Evolutionary conservation across 371 early-diverging fungal genomes (phyloP), one percentile per base, ranked within the genome.

Genomic region (Saksenaea vasiformis): DNA sequence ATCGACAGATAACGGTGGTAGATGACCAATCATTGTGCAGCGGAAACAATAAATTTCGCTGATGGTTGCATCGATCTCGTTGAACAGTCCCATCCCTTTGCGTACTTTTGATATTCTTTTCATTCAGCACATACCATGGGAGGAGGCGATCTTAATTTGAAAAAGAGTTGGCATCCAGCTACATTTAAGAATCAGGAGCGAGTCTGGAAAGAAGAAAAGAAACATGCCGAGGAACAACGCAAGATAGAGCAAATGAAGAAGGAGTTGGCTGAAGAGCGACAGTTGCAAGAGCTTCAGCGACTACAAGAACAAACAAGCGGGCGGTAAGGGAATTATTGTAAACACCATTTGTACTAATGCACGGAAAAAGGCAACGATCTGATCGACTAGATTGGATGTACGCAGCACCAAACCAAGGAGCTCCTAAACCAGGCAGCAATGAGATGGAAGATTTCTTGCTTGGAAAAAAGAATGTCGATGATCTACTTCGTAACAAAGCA

Each of bases 351-450:
- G 5, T n/a, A 47, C 17, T 37, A 31, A 4, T 35, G 8, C 5
- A 56, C 22, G 26, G 10, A 31, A 15, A 58, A 62, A 92, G 90
- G 60, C 85, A 88, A 66, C 75, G 84, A 28, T 79, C 84, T 22
- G 90, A 95, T 61, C 83, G 91, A 54, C 72, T 98, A 3, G 98
- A 98, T 65, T 97, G 98, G 97, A 97, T 98, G 96, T 98, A 98
- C 68, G 87, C 90, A 28, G 89, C 90, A 10, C 88, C 91, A 1
- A 85, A 85, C 22, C 77, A 67, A 34, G 79, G 83, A 11, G 74
- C 82, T n/a, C 79, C 76, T 3, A 69, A 73, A 11, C 80, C 78
- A 11, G 69, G 79, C 17, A 75, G 74, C 13, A 88, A 91, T 55
- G 93, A 92, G 22, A 80, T 90, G 70, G 98, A 98, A 72, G 93